These are phyloP conservation scores for Striga asiatica DNA, from an alignment of 257 asterid species.

Conservation along the genomic window DNA sequence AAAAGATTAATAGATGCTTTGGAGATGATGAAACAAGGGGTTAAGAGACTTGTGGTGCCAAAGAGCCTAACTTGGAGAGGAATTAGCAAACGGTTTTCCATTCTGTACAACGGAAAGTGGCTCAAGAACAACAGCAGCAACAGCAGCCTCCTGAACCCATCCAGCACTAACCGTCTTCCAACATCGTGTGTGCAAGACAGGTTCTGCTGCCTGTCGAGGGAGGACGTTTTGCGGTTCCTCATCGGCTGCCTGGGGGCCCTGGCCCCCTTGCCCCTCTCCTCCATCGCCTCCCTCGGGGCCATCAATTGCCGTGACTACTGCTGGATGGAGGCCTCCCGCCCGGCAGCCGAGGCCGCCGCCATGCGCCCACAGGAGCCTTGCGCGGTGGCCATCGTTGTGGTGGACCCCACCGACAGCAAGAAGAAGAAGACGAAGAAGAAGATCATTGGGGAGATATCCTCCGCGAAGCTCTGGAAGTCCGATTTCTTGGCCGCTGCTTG, in stretches of 20 bases:
- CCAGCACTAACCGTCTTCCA: slow-evolving; percentile 42
- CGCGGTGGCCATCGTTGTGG: slow-evolving; percentile 87
- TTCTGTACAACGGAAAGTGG: slow-evolving; percentile 81
- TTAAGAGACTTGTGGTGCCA: slow-evolving; percentile 87
- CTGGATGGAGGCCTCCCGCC: slow-evolving; percentile 49
- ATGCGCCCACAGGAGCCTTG: slow-evolving; percentile 58
- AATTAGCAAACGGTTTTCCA: slow-evolving; percentile 89
- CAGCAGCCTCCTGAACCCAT: slow-evolving; percentile 14
- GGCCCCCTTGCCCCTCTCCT: slow-evolving; percentile 89
- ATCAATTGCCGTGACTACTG: slow-evolving; percentile 60
- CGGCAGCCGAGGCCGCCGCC: slow-evolving; percentile 56
- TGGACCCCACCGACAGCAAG: slow-evolving; percentile 53
- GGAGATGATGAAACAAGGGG: slow-evolving; percentile 99
- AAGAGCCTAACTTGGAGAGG: slow-evolving; percentile 81
- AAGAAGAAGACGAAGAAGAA: slow-evolving; percentile 18
- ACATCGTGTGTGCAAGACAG: slow-evolving; percentile 48
- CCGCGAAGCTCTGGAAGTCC: slow-evolving; percentile 82
- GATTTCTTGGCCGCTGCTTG: slow-evolving; percentile 78
- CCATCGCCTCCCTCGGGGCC: slow-evolving; percentile 62
- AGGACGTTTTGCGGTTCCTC: slow-evolving; percentile 86
- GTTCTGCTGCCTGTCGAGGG: slow-evolving; percentile 83
- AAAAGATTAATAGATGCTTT: slow-evolving; percentile 93
- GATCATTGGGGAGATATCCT: slow-evolving; percentile 84
- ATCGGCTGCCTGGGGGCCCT: slow-evolving; percentile 96
- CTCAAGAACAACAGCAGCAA: slow-evolving; percentile 45